A percentile compares a stretch with the other conserved stretches of the same genome.
These are phyloP conservation scores for Cladosporium oxysporum DNA, from an alignment of 2,329 filamentous ascomycete genomes.

Conservation along the genomic window DNA sequence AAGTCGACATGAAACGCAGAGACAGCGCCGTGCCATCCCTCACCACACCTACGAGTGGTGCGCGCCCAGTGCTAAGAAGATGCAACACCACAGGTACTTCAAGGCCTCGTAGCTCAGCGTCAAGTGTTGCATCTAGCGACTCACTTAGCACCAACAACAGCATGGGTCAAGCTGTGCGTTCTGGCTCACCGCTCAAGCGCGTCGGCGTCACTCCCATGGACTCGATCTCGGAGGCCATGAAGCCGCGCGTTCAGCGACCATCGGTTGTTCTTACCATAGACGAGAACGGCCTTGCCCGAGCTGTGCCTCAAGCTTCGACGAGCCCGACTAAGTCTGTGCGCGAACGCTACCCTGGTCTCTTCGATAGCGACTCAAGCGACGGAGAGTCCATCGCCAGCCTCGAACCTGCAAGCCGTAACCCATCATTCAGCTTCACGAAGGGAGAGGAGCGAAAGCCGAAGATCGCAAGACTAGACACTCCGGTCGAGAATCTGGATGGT, in stretches of 20 bases:
- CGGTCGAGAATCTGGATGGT: conserved; percentile 38
- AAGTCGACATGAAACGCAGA: conserved; percentile 27
- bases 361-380: conserved; percentile 42
- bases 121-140: conserved; percentile 9
- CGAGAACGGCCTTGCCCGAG: conserved; percentile 49
- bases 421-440: conserved; percentile 35
- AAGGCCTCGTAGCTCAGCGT: conserved; percentile 23
- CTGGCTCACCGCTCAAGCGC: conserved; percentile 51
- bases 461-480: conserved; percentile 37
- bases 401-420: conserved; percentile 30
- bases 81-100: conserved; percentile 49
- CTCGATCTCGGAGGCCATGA: conserved; percentile 48
- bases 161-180: conserved; percentile 42
- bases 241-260: conserved; percentile 39
- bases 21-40: conserved; percentile 25
- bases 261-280: conserved; percentile 49
- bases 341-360: conserved; percentile 48
- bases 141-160: conserved; percentile 32
- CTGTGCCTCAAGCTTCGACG: conserved; percentile 43
- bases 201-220: conserved; percentile 44
- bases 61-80: conserved; percentile 38
- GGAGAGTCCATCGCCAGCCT: conserved; percentile 32
- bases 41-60: neutral
- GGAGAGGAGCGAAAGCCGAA: conserved; percentile 34
- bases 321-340: conserved; percentile 39